phyloP scores from a whole-genome alignment of 2,329 filamentous ascomycete species.

The Leptodontidium sp. region DNA sequence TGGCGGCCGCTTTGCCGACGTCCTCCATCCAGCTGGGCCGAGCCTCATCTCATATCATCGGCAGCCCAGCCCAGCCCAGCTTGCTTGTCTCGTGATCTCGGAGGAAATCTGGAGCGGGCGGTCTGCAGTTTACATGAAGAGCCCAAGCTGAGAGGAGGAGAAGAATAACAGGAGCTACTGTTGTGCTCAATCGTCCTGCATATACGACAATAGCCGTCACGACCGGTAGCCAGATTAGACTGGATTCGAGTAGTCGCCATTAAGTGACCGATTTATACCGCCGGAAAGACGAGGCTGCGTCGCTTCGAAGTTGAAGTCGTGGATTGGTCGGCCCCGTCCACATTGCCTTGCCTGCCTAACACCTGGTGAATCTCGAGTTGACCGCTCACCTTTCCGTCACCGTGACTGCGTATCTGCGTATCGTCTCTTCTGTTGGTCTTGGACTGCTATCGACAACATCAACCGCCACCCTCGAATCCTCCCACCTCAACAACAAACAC shows the following conservation, averaged over 20 bases:
- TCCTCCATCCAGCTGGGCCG: background rate
- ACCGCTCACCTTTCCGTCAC: conserved; percentile 19
- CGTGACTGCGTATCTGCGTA: background rate
- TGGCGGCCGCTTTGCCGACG: conserved; percentile 2
- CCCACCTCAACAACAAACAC: conserved; percentile 10
- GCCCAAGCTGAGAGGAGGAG: background rate
- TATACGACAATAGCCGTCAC: background rate
- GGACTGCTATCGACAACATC: background rate
- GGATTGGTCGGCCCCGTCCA: conserved; percentile 1
- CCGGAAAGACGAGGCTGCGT: conserved; percentile 3
- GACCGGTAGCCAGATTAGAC: conserved; percentile 7
- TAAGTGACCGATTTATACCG: background rate
- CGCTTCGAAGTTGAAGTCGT: background rate
- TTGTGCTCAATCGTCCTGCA: conserved; percentile 9
- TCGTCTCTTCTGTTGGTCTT: background rate
- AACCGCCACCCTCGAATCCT: background rate
- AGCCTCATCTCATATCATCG: background rate
- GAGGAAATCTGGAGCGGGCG: background rate
- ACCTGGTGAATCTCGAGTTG: conserved; percentile 14
- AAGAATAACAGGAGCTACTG: background rate
- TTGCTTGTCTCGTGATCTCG: conserved; percentile 14
- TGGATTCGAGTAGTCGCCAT: background rate
- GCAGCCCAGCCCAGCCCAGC: background rate
- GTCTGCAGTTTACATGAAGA: background rate
- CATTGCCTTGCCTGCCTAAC: conserved; percentile 3